These are phyloP conservation scores for Cicer chorassanicum DNA, from an alignment of 306 rosid species.

Conservation along the genomic window DNA sequence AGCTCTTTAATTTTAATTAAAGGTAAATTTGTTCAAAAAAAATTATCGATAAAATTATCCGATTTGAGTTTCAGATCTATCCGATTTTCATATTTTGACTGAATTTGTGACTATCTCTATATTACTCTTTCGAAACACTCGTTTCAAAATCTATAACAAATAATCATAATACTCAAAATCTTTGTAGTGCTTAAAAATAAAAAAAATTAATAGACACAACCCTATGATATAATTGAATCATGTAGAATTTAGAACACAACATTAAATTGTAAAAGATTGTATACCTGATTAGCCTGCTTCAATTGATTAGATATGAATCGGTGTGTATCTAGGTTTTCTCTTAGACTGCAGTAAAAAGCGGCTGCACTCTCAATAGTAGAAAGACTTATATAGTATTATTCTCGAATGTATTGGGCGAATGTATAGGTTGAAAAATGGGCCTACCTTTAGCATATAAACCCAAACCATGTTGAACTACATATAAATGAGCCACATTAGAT, in stretches of 20 bases:
- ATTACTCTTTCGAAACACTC: neutral
- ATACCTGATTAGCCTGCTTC: neutral
- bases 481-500: too few relatives aligned
- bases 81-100: neutral
- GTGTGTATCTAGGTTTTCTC: too few relatives aligned
- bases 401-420: too few relatives aligned
- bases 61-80: neutral
- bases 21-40: too few relatives aligned
- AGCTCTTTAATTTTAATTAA: neutral
- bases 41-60: neutral
- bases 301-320: neutral
- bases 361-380: too few relatives aligned
- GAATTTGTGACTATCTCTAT: neutral
- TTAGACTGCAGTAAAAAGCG: too few relatives aligned
- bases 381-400: too few relatives aligned
- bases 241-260: neutral
- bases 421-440: too few relatives aligned
- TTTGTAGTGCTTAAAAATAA: neutral
- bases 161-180: neutral
- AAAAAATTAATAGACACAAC: neutral
- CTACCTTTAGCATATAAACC: too few relatives aligned
- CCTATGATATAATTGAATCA: neutral
- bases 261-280: neutral
- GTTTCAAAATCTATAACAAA: neutral
- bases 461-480: too few relatives aligned